phyloP scores from a whole-genome alignment of 1,139 yeast genomes.

The Torulaspora globosa region DNA sequence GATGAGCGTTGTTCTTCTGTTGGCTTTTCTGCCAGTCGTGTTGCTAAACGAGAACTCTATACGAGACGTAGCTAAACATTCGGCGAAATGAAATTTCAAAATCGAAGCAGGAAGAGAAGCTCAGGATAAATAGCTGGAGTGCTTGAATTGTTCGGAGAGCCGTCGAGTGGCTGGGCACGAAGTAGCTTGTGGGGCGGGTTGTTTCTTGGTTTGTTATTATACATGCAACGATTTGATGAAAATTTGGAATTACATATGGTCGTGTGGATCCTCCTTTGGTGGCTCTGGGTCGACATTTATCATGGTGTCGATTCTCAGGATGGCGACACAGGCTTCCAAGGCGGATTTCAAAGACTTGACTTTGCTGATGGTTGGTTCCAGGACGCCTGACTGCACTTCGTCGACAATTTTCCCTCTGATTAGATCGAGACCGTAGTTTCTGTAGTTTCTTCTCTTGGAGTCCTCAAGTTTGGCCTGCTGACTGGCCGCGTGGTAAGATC shows the following conservation, averaged over 20 bases:
- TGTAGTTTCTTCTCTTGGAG: conserved; percentile 75
- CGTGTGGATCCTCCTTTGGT: conserved; percentile 84
- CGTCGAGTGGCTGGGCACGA: background rate
- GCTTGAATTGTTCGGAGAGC: background rate
- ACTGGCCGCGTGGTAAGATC: conserved; percentile 95
- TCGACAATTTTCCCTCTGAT: conserved; percentile 89
- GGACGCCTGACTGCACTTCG: conserved; percentile 76
- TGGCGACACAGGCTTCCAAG: conserved; percentile 96
- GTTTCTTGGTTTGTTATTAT: conserved; percentile 2
- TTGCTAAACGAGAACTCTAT: conserved; percentile 4
- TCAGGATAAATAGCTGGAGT: too few species aligned
- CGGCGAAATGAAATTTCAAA: conserved; percentile 3
- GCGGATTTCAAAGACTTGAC: conserved; percentile 91
- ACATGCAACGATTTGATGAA: conserved; percentile 22
- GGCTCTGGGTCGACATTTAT: conserved; percentile 96
- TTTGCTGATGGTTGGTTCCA: conserved; percentile 94
- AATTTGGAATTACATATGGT: conserved; percentile 39
- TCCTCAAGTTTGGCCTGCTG: conserved; percentile 83
- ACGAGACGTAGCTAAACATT: conserved; percentile 3
- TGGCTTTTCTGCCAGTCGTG: conserved; percentile 9
- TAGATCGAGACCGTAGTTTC: conserved; percentile 87
- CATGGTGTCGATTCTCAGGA: conserved; percentile 96
- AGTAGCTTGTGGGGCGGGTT: background rate
- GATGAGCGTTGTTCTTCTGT: conserved; percentile 9
- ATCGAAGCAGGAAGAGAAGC: background rate